phyloP scores from a whole-genome alignment of 2,329 filamentous ascomycete species.

The Exophiala alcalophila region DNA sequence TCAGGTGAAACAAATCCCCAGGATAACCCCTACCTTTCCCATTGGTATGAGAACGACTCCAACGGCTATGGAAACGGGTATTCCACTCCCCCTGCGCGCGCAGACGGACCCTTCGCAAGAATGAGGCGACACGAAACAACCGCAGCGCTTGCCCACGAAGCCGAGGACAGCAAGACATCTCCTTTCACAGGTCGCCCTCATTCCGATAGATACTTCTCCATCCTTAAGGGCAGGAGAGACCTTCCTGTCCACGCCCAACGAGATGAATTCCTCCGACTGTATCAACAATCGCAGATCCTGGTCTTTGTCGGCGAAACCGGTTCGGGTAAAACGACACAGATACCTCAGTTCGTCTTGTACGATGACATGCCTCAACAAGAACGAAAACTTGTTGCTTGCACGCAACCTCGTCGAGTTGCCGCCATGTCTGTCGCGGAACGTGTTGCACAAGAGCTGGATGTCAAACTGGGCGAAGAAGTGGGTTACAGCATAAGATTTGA shows the following conservation, averaged over 20 bases:
- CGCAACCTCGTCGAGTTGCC: constrained; percentile 93
- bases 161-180: constrained; percentile 78
- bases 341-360: constrained; percentile 95
- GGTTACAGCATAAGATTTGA: constrained; percentile 99
- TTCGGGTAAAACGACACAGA: constrained; percentile 98
- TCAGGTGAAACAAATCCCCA: constrained; percentile 50
- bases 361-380: constrained; percentile 87
- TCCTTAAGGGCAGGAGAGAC: constrained; percentile 76
- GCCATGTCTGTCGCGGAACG: constrained; percentile 98
- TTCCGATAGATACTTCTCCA: constrained; percentile 82
- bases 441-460: constrained; percentile 96
- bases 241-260: constrained; percentile 90
- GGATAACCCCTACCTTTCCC: constrained; percentile 85
- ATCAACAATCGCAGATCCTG: constrained; percentile 90
- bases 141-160: constrained; percentile 65
- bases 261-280: constrained; percentile 89
- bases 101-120: constrained; percentile 55
- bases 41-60: constrained; percentile 65
- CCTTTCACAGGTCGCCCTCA: constrained; percentile 78
- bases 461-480: constrained; percentile 86
- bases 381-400: constrained; percentile 91
- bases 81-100: constrained; percentile 37
- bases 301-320: constrained; percentile 99
- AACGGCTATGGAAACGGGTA: constrained; percentile 36
- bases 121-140: constrained; percentile 80